Evolutionary conservation across 768 basidiomycete genomes (phyloP).

Genomic region (Lepiota subincarnata): DNA sequence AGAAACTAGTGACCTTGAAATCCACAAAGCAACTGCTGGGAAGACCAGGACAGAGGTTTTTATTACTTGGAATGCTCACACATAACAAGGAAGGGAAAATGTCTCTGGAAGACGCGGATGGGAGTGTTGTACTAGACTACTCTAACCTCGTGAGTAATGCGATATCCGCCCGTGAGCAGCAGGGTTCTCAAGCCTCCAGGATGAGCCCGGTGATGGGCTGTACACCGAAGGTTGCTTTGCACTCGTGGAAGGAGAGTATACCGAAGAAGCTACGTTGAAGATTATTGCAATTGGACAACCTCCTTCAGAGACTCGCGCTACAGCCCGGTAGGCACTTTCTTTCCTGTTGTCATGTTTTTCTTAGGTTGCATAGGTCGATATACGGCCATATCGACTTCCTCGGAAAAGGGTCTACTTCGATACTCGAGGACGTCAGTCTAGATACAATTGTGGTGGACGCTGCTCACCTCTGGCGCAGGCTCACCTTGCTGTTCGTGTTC

Average conservation of each 20-base stretch:
- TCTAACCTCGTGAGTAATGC: conserved; percentile 64
- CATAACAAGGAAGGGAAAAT: conserved; percentile 88
- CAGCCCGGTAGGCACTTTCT: conserved; percentile 56
- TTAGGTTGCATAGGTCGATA: conserved; percentile 57
- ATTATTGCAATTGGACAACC: conserved; percentile 97
- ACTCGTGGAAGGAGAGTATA: conserved; percentile 94
- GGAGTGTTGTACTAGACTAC: conserved; percentile 83
- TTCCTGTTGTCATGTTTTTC: background rate
- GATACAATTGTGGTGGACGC: conserved; percentile 2
- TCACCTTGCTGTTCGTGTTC: conserved; percentile 57
- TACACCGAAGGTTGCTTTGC: conserved; percentile 97
- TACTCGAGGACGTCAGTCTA: conserved; percentile 79
- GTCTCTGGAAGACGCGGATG: conserved; percentile 92
- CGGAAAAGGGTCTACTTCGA: conserved; percentile 88
- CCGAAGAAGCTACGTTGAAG: conserved; percentile 81
- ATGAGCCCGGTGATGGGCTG: conserved; percentile 90
- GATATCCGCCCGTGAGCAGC: background rate
- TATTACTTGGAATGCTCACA: conserved; percentile 89
- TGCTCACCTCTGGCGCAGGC: conserved; percentile 34
- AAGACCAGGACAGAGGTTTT: conserved; percentile 82
- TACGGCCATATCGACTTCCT: conserved; percentile 97
- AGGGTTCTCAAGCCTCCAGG: conserved; percentile 28
- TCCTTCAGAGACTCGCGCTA: conserved; percentile 86
- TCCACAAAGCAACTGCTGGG: conserved; percentile 96
- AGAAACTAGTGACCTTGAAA: conserved; percentile 85